Evolutionary conservation across 345 rosid species (phyloP).

Genomic region (Eucalyptus erythrocorys): DNA sequence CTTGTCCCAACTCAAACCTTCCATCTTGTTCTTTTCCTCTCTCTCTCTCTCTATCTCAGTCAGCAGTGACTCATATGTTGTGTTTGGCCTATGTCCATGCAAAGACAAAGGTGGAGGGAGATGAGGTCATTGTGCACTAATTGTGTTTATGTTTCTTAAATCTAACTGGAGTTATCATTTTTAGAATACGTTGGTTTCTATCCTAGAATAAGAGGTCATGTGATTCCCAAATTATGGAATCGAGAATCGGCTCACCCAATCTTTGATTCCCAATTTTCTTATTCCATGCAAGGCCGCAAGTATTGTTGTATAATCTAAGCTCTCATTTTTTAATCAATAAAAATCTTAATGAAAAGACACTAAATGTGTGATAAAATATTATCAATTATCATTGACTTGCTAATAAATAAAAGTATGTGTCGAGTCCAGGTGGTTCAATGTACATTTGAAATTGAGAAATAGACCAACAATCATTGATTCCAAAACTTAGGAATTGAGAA

Average conservation of each 20-base stretch:
- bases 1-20: not conserved
- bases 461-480: no score
- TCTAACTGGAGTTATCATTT: fast-evolving
- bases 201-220: fast-evolving
- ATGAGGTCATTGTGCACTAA: not conserved
- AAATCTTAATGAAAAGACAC: not conserved
- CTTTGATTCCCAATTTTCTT: not conserved
- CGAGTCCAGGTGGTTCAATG: fast-evolving
- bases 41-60: not conserved
- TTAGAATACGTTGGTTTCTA: no score
- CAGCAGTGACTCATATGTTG: not conserved
- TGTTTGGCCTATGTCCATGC: not conserved
- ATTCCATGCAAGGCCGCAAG: not conserved
- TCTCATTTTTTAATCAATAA: not conserved
- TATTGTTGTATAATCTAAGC: not conserved
- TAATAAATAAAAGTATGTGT: not conserved
- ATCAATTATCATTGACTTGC: not conserved
- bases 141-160: not conserved
- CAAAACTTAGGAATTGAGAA: no score
- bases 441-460: no score
- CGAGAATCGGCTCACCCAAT: fast-evolving
- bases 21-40: not conserved
- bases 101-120: not conserved
- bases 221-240: not conserved
- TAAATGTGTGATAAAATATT: no score